Conservation (phyloP, 805 yeast genomes). For the Ogataea dorogensis region DNA sequence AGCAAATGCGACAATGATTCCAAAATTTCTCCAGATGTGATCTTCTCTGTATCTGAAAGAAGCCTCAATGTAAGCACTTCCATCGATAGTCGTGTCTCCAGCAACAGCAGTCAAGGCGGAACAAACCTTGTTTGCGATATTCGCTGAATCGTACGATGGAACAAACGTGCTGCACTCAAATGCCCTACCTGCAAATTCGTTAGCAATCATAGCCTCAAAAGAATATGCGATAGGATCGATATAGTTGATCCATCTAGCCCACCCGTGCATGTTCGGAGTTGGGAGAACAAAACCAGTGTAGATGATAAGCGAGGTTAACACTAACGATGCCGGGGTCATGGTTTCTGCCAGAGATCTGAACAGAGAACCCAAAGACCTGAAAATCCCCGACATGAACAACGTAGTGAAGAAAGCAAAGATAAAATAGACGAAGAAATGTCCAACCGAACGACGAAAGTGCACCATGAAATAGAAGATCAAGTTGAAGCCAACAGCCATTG, state of each 20-base stretch:
- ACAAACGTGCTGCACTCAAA: constrained; percentile 45
- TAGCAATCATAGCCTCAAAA: constrained; percentile 54
- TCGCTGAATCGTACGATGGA: constrained; percentile 44
- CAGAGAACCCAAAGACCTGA: constrained; percentile 52
- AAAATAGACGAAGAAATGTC: constrained; percentile 53
- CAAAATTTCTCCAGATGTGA: constrained; percentile 81
- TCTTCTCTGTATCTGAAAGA: constrained; percentile 49
- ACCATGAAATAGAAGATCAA: constrained; percentile 52
- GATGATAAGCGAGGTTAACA: constrained; percentile 47
- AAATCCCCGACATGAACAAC: constrained; percentile 52
- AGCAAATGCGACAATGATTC: constrained; percentile 54
- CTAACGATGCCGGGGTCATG: constrained; percentile 55
- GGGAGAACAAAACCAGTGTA: constrained; percentile 62
- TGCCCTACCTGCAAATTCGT: constrained; percentile 47
- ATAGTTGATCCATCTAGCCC: constrained; percentile 67
- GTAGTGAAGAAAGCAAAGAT: constrained; percentile 44
- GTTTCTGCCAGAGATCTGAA: constrained; percentile 49
- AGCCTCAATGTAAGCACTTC: constrained; percentile 50
- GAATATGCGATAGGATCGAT: constrained; percentile 57
- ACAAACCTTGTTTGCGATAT: constrained; percentile 46
- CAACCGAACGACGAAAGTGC: constrained; percentile 50
- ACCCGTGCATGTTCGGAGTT: constrained; percentile 53
- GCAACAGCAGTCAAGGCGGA: constrained; percentile 46
- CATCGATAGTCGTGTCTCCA: constrained; percentile 42
- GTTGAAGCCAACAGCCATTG: constrained; percentile 46